Evolutionary conservation across 116 monocot species (phyloP).

Genomic region (Trichopus zeylanicus): DNA sequence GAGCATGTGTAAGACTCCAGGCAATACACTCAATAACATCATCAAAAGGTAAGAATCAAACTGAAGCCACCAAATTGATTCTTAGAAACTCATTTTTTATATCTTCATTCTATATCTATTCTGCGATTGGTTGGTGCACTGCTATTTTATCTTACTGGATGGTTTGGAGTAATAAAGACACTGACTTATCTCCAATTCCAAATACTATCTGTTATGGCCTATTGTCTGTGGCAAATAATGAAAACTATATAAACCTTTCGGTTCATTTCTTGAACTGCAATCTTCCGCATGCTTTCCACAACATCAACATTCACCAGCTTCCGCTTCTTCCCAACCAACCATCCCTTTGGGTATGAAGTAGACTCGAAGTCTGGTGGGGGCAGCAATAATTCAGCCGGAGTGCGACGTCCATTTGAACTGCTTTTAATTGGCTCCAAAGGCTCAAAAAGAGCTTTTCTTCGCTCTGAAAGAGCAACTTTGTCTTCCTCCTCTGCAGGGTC

Average conservation of each 20-base stretch:
- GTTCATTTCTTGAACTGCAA: constrained; percentile 90
- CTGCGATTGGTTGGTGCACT: too few species aligned
- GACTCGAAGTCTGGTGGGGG: constrained; percentile 89
- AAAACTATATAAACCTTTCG: constrained; percentile 51
- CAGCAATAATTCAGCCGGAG: constrained; percentile 49
- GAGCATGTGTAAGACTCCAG: too few species aligned
- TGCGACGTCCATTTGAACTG: constrained; percentile 10
- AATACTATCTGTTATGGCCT: too few species aligned
- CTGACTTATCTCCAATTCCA: too few species aligned
- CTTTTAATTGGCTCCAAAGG: constrained; percentile 45
- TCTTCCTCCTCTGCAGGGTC: constrained; percentile 16
- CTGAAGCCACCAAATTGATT: too few species aligned
- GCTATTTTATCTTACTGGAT: background rate
- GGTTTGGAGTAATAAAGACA: background rate
- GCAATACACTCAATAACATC: too few species aligned
- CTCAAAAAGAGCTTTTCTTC: constrained; percentile 65
- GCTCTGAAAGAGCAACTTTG: constrained; percentile 37
- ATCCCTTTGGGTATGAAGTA: constrained; percentile 67
- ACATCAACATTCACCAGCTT: constrained; percentile 97
- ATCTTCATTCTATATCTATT: too few species aligned
- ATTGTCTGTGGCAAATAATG: background rate
- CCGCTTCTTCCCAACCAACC: constrained; percentile 83
- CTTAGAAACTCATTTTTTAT: too few species aligned
- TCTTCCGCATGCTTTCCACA: constrained; percentile 85
- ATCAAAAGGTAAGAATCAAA: too few species aligned